Conservation (phyloP, 148 eudicot genomes). For the Amaranthus cruentus region DNA sequence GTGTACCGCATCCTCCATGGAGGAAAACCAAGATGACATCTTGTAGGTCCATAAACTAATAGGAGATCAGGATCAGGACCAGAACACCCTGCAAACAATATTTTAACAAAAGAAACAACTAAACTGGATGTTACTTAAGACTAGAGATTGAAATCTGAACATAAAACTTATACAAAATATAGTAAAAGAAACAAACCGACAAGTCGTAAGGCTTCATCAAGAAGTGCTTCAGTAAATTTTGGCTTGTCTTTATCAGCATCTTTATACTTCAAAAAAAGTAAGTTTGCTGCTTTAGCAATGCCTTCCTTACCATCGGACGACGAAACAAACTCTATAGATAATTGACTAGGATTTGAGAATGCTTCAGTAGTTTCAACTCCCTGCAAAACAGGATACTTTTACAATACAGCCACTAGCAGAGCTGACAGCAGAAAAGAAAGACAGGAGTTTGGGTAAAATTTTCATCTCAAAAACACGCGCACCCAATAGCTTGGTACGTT, state of each 20-base stretch:
- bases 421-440: slow-evolving; percentile 1
- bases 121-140: background rate
- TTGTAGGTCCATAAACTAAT: slow-evolving; percentile 67
- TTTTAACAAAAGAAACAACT: too few relatives aligned
- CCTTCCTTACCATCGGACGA: slow-evolving; percentile 71
- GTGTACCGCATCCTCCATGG: slow-evolving; percentile 90
- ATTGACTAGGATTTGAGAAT: slow-evolving; percentile 25
- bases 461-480: too few relatives aligned
- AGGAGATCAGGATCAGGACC: slow-evolving; percentile 80
- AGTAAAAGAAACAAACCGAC: slow-evolving; percentile 44
- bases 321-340: slow-evolving; percentile 64
- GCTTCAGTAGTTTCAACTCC: slow-evolving; percentile 29
- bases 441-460: background rate
- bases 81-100: slow-evolving; percentile 41
- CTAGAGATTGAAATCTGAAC: background rate
- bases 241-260: slow-evolving; percentile 40
- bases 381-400: slow-evolving; percentile 33
- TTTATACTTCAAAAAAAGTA: slow-evolving; percentile 47
- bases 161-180: background rate
- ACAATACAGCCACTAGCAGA: background rate
- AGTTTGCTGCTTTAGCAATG: slow-evolving; percentile 73
- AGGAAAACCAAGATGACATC: slow-evolving; percentile 94
- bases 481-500: too few relatives aligned
- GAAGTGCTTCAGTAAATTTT: slow-evolving; percentile 52
- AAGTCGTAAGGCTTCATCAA: slow-evolving; percentile 58